Percentiles rank a stretch among this genome's conserved stretches.
phyloP scores from a whole-genome alignment of 2,329 filamentous ascomycete species.

The Colletotrichum horii region DNA sequence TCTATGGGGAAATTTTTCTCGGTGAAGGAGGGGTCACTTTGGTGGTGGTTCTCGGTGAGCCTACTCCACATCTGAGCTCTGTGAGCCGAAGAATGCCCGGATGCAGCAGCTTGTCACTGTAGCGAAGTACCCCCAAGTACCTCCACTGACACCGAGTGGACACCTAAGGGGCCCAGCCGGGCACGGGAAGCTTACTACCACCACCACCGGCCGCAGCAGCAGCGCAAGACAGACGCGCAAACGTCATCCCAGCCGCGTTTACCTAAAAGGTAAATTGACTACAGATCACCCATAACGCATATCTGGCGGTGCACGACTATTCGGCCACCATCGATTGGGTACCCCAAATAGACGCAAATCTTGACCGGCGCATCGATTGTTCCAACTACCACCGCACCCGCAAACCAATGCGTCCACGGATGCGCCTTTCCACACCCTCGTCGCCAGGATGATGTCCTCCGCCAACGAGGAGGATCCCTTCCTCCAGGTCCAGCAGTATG shows the following conservation, averaged over 20 bases:
- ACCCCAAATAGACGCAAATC: not conserved
- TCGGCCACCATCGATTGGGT: not conserved
- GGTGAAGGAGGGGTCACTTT: conserved; percentile 17
- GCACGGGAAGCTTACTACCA: not conserved
- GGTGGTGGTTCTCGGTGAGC: not conserved
- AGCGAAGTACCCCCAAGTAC: not conserved
- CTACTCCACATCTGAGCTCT: not conserved
- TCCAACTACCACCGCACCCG: not conserved
- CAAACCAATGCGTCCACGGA: conserved; percentile 18
- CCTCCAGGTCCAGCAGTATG: conserved; percentile 74
- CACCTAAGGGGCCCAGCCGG: not conserved
- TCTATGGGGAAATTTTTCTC: conserved; percentile 21
- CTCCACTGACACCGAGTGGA: not conserved
- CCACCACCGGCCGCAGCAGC: not conserved
- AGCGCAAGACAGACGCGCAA: conserved; percentile 9
- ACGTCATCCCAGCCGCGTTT: conserved; percentile 22
- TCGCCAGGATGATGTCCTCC: conserved; percentile 67
- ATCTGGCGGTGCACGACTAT: not conserved
- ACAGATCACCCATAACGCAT: not conserved
- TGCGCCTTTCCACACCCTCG: conserved; percentile 10
- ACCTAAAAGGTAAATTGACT: conserved; percentile 1
- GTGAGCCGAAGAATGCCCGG: conserved; percentile 6
- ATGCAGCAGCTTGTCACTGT: not conserved
- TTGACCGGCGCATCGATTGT: not conserved
- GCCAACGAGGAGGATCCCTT: conserved; percentile 73